phyloP scores from a whole-genome alignment of 768 basidiomycete species.

The Auriscalpium vulgare region DNA sequence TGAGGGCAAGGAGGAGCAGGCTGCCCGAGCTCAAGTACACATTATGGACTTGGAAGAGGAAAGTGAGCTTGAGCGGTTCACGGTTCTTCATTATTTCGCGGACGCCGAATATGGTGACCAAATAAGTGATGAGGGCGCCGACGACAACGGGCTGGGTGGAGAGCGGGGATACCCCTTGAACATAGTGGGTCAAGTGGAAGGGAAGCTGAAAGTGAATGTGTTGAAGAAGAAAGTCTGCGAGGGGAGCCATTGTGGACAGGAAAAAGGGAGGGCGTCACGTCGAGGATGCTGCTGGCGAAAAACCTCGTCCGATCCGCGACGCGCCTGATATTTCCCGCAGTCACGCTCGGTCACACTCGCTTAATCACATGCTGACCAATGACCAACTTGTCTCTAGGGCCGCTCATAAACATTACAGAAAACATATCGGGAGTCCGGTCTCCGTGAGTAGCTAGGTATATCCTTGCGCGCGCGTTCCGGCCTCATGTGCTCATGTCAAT shows the following conservation, averaged over 20 bases:
- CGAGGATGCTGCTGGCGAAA: too few relatives aligned
- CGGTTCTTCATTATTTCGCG: slow-evolving; percentile 78
- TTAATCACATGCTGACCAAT: too few relatives aligned
- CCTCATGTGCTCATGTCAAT: slow-evolving; percentile 32
- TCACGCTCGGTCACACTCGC: too few relatives aligned
- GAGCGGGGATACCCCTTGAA: slow-evolving; percentile 69
- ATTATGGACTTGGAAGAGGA: slow-evolving; percentile 88
- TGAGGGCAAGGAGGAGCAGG: slow-evolving; percentile 74
- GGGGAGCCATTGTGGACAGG: slow-evolving; percentile 47
- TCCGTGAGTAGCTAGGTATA: too few relatives aligned
- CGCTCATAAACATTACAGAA: too few relatives aligned
- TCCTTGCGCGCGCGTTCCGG: not conserved
- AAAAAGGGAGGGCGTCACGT: slow-evolving; percentile 6
- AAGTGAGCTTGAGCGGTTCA: slow-evolving; percentile 65
- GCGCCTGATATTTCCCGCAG: too few relatives aligned
- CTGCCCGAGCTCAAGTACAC: slow-evolving; percentile 80
- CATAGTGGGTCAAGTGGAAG: slow-evolving; percentile 50
- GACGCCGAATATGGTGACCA: slow-evolving; percentile 81
- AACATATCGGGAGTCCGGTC: too few relatives aligned
- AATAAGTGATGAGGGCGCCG: slow-evolving; percentile 67
- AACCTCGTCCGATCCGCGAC: too few relatives aligned
- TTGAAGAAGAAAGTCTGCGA: slow-evolving; percentile 65
- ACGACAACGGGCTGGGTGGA: slow-evolving; percentile 69
- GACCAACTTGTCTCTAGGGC: too few relatives aligned
- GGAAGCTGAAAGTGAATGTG: slow-evolving; percentile 50